Evolutionary conservation across 1,139 yeast genomes (phyloP).

Genomic region (Suhomyces terraborum): DNA sequence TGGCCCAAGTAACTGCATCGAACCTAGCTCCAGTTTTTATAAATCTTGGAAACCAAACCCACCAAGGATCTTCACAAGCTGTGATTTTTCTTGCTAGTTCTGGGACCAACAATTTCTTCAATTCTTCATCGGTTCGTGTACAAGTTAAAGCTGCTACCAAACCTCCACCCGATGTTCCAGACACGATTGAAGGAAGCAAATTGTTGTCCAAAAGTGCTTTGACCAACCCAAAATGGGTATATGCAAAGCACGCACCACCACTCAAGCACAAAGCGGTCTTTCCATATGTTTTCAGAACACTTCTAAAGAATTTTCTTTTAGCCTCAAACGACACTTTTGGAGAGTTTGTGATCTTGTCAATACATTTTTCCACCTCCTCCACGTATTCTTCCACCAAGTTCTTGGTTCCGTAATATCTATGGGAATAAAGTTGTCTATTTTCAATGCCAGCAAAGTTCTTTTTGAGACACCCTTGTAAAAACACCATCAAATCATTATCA

Average conservation of each 20-base stretch:
- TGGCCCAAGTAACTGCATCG: conserved; percentile 76
- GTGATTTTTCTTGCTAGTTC: conserved; percentile 65
- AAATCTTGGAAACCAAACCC: conserved; percentile 63
- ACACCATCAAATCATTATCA: conserved; percentile 52
- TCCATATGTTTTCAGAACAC: conserved; percentile 66
- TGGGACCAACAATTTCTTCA: conserved; percentile 57
- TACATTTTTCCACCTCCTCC: conserved; percentile 50
- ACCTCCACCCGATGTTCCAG: conserved; percentile 86
- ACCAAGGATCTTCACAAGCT: conserved; percentile 70
- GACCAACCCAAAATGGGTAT: conserved; percentile 75
- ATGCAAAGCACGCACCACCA: conserved; percentile 82
- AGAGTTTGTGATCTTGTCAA: conserved; percentile 48
- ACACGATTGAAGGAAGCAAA: conserved; percentile 64
- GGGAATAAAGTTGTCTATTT: conserved; percentile 70
- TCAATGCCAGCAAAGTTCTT: conserved; percentile 80
- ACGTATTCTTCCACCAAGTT: conserved; percentile 58
- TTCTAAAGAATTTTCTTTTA: conserved; percentile 58
- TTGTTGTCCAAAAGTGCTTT: conserved; percentile 70
- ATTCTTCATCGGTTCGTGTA: conserved; percentile 69
- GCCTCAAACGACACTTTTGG: conserved; percentile 36
- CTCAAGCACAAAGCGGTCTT: conserved; percentile 71
- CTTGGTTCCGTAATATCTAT: conserved; percentile 76
- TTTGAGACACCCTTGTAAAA: conserved; percentile 68
- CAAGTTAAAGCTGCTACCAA: conserved; percentile 75
- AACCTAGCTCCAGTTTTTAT: conserved; percentile 78